phyloP scores from a whole-genome alignment of 345 rosid genomes.

The Populus ilicifolia region DNA sequence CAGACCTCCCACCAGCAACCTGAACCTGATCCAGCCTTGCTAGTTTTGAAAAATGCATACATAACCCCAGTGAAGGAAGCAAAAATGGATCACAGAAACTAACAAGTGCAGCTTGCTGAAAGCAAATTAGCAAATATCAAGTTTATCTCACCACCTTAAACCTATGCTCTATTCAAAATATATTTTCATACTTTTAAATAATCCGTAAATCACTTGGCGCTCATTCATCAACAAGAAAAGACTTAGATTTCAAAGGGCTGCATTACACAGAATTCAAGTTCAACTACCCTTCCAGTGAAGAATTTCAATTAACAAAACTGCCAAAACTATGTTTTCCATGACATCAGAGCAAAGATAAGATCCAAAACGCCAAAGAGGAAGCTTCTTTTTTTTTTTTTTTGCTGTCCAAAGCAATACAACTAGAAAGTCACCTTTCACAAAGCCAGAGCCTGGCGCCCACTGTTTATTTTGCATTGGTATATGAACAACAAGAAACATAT shows the following conservation, averaged over 20 bases:
- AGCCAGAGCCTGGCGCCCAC: slow-evolving; percentile 8
- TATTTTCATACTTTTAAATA: not conserved
- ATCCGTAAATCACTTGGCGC: not conserved
- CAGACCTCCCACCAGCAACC: not conserved
- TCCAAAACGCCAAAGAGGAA: slow-evolving; percentile 10
- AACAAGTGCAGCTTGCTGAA: not conserved
- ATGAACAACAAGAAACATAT: slow-evolving; percentile 33
- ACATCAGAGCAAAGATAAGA: slow-evolving; percentile 19
- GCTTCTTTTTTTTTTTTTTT: not conserved
- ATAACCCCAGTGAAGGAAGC: not conserved
- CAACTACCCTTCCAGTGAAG: slow-evolving; percentile 10
- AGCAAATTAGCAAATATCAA: not conserved
- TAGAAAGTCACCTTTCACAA: slow-evolving; percentile 17
- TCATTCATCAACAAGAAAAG: not conserved
- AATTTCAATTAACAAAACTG: slow-evolving; percentile 29
- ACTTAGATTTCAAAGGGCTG: not conserved
- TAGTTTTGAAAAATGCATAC: not conserved
- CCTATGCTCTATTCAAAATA: not conserved
- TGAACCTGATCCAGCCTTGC: not conserved
- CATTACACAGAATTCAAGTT: slow-evolving; percentile 11
- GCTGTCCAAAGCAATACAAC: slow-evolving; percentile 15
- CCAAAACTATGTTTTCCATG: slow-evolving; percentile 19
- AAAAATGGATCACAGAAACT: not conserved
- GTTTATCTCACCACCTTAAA: not conserved
- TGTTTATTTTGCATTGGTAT: slow-evolving; percentile 24